A percentile compares a stretch with the other conserved stretches of the same genome.
Evolutionary conservation across 2,329 filamentous ascomycete species (phyloP).

Genomic region (Diaporthe ampelina): DNA sequence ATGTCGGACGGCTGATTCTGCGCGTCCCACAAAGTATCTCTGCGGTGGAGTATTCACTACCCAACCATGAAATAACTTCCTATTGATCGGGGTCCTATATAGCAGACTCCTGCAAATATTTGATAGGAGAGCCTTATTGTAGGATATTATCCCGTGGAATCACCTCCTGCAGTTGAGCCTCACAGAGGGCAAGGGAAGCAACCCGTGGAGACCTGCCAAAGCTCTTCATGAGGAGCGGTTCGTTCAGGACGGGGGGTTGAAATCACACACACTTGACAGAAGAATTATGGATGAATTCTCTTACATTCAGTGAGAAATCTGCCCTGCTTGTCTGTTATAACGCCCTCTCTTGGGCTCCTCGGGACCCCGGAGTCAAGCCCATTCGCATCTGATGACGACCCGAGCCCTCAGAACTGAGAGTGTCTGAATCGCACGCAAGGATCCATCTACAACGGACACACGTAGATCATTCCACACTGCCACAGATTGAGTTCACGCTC

Average conservation of each 20-base stretch:
- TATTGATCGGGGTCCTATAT: neutral
- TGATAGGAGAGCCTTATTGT: neutral
- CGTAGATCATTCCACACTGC: neutral
- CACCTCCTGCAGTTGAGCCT: neutral
- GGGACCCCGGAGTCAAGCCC: neutral
- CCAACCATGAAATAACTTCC: neutral
- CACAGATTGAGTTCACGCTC: constrained; percentile 8
- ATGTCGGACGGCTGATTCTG: neutral
- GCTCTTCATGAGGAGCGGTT: neutral
- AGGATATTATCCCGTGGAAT: neutral
- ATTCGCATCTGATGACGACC: neutral
- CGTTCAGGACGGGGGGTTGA: too few relatives aligned
- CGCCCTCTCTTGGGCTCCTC: too few relatives aligned
- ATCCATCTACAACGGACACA: neutral
- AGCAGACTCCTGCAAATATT: too few relatives aligned
- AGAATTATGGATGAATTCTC: too few relatives aligned
- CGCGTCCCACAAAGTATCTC: neutral
- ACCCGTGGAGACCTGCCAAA: too few relatives aligned
- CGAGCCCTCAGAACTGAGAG: neutral
- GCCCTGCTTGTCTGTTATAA: neutral
- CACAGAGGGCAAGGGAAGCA: neutral
- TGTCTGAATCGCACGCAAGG: constrained; percentile 19
- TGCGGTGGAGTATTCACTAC: neutral
- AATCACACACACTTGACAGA: too few relatives aligned
- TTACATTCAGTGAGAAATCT: neutral